Conservation (phyloP, 768 basidiomycete species). For the Cantharellus anzutake region DNA sequence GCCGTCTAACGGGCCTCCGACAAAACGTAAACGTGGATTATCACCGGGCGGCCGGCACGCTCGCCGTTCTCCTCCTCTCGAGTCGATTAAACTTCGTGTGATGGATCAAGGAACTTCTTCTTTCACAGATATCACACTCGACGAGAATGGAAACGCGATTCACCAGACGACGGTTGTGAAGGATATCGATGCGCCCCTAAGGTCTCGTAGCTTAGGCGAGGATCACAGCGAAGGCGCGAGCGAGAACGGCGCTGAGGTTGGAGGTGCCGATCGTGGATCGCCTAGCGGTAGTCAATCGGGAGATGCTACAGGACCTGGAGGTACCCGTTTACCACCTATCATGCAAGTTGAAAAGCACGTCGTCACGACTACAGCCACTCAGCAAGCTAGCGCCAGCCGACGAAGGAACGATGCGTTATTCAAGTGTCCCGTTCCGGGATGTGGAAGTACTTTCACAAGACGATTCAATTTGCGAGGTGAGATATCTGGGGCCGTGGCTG, state of each 20-base stretch:
- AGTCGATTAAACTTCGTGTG: too few species aligned
- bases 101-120: background rate
- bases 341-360: conserved; percentile 85
- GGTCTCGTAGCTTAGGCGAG: too few species aligned
- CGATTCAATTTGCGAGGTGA: conserved; percentile 73
- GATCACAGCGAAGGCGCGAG: too few species aligned
- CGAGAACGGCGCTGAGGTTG: background rate
- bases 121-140: background rate
- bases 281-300: background rate
- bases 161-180: too few species aligned
- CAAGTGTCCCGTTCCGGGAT: conserved; percentile 84
- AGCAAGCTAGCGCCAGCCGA: conserved; percentile 76
- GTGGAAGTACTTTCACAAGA: conserved; percentile 93
- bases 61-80: too few species aligned
- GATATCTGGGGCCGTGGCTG: too few species aligned
- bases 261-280: background rate
- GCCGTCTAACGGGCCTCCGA: too few species aligned
- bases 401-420: conserved; percentile 84
- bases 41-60: too few species aligned
- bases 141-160: background rate
- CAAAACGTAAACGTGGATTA: background rate
- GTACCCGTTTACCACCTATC: conserved; percentile 51
- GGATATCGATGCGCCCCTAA: too few species aligned
- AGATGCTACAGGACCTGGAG: background rate
- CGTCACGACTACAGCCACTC: conserved; percentile 87